A percentile compares a stretch with the other conserved stretches of the same genome.
phyloP scores from a whole-genome alignment of 805 yeast genomes.

The Cyberlindnera mycetangii region DNA sequence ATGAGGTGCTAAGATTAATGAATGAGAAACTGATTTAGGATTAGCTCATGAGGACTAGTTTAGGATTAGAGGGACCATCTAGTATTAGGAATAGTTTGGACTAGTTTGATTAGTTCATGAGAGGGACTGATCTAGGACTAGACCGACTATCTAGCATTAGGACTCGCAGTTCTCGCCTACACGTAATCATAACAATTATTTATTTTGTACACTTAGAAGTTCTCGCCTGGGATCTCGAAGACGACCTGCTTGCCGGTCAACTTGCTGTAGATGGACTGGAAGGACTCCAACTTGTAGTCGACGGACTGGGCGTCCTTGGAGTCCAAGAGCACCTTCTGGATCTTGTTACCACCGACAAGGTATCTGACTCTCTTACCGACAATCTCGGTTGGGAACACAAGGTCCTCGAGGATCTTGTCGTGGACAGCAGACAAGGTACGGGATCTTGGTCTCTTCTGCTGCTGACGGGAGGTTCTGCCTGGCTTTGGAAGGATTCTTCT shows the following conservation, averaged over 20 bases:
- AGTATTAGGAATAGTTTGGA: too few species aligned
- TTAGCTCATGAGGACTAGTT: too few species aligned
- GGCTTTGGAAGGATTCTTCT: conserved; percentile 99
- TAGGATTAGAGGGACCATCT: too few species aligned
- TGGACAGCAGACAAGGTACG: conserved; percentile 99
- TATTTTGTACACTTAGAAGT: conserved; percentile 34
- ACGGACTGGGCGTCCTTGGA: conserved; percentile 95
- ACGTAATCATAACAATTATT: conserved; percentile 6
- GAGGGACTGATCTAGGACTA: too few species aligned
- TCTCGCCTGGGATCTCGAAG: conserved; percentile 80
- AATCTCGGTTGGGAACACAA: conserved; percentile 99
- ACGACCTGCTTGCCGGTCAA: conserved; percentile 99
- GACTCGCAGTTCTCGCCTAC: too few species aligned
- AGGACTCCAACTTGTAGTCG: conserved; percentile 98
- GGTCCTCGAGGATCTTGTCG: conserved; percentile 97
- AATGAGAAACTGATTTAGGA: too few species aligned
- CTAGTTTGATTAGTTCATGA: too few species aligned
- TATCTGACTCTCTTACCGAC: conserved; percentile 99
- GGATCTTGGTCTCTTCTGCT: conserved; percentile 99
- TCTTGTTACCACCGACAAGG: conserved; percentile 98
- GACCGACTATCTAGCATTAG: too few species aligned
- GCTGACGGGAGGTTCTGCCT: conserved; percentile 89
- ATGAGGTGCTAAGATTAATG: too few species aligned
- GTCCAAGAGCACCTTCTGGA: conserved; percentile 96
- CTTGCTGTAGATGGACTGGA: conserved; percentile 97